Base-by-base conservation (phyloP, 768 basidiomycete genomes). In the Rhodotorula babjevae region DNA sequence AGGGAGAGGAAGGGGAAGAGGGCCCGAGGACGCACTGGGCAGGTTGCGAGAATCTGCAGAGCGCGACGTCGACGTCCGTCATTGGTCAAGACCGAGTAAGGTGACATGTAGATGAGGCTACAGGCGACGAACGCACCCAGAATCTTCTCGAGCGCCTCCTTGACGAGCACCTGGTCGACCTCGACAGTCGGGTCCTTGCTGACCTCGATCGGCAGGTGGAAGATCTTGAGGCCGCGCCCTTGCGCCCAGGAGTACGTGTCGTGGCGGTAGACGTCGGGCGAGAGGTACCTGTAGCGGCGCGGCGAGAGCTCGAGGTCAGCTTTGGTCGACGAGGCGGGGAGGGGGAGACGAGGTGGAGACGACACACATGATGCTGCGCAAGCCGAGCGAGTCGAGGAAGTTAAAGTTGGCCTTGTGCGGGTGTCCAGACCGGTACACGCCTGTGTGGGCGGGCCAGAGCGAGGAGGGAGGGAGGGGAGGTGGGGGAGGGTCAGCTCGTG, bases 371-470 rank as follows among this genome's bases (percentile, higher is more conserved):
- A 82, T 79, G 18, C 76, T 77, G 61, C 72, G 74, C 29, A 82
- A 65, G 4, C 70, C 68, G 21, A 82, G 77, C 33, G 74, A 61
- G 27, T 75, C 65, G 33, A 82, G 76, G 65, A 79, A 81, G 0
- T 76, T 56, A 52, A 78, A 78, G 71, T 81, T 81, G 76, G 79
- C 77, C 65, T 66, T 71, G 61, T 81, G 80, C 9, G 81, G 81
- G 72, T 81, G 80, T 0, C 81, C 81, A 36, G 73, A 76, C 49
- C 81, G 71, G 65, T 80, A 81, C 40, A 61, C 40, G 44, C 60
- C 60, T 61, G 44, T 1, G 79, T 71, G n/a, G 23, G 79, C 77
- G 18, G 78, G 6, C 11, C 2, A 33, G 31, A 16, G 33, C 0
- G 19, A 21, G 56, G 33, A 2, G 1, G 19, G 11, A 25, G 3